Base-by-base conservation (phyloP, 1,284 basidiomycete genomes). In the Crepidotus sp. region DNA sequence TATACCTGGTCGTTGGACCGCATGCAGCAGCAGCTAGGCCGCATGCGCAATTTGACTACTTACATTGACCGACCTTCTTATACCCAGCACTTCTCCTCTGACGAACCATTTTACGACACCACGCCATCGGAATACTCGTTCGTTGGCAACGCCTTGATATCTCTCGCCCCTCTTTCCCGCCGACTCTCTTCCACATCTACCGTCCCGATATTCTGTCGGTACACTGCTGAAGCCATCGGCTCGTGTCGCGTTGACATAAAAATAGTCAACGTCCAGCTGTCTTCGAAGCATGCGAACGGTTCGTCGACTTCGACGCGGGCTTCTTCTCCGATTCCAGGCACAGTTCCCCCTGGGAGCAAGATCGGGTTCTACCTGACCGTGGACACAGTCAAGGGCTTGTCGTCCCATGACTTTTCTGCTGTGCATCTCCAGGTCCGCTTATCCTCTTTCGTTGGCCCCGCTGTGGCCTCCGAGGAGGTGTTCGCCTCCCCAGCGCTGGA, bases 11-110 rank as follows among this genome's bases (percentile, higher is more conserved):
- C 91, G 13, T 66, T 95, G 30, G 80, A 87, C 53, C 81, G 89
- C 36, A 78, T 98, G 59, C 80, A 86, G 54, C 85, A 90, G 54
- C 91, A 94, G 49, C 69, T 98, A 6, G 80, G 83, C 51, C 84
- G 89, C 53, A 98, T 98, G 94, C 83, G 92, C 36, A 95, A 95
- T 59, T 70, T 95, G 25, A 89, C 85, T 15, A 82, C 82, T n/a
- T 92, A 93, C 61, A 87, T 94, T 55, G 88, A 93, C 62, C 81
- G 86, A 45, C 94, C 95, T 5, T 87, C 86, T 10, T 95, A 92
- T 64, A 86, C 88, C 13, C 83, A 84, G 52, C 94, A 98, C 62
- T 95, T 98, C 65, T 88, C 89, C 30, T 83, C 87, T 29, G 85
- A 92, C 52, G 89, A 93, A 61, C 86, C 91, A 1, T 98, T 98